Base-by-base conservation (phyloP, 2,329 filamentous ascomycete genomes). In the Stylonectria norvegica region DNA sequence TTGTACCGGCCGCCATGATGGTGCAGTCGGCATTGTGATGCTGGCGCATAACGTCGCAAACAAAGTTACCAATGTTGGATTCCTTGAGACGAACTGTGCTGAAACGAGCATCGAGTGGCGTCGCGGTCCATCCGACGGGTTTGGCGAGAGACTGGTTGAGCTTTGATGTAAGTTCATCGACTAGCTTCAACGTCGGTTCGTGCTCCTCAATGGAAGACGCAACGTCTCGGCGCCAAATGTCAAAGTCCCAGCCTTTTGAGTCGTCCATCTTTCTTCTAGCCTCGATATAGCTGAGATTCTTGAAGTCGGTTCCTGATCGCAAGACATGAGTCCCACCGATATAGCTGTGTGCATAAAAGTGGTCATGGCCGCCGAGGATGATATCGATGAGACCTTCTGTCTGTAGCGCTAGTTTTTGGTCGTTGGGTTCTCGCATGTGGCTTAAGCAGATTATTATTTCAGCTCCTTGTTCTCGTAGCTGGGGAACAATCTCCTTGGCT, bases 291-390 rank as follows among this genome's bases (percentile, higher is more conserved):
- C 86, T 93, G 22, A 95, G 70, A 60, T 96, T 86, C 66, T 93
- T 94, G 67, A 95, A 96, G 62, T 96, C 90, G 14, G 83, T 88
- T 1, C 90, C 89, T 0, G 87, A 94, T 2, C 90, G 79, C n/a
- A 96, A 70, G 3, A 95, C 79, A 56, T 95, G 89, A 0, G 80
- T 86, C 7, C 83, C 84, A 45, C 90, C 89, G 61, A 93, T 76
- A 40, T 89, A 58, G 39, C 74, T 78, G 64, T 95, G 88, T 12
- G 75, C 76, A 60, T 95, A 95, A 65, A 85, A 93, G 60, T 96
- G 90, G 55, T 95, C 90, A 57, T 95, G 89, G 0, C 89, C 89
- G 34, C 89, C 89, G 0, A 95, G 74, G 31, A 96, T 85, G 23
- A 95, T 79, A 60, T 96, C 90, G 15, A 95, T 81, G 38, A 86